Percentiles rank a stretch among this genome's conserved stretches.
Conservation (phyloP, 371 early-diverging fungal species). For the Sporodiniella umbellata region DNA sequence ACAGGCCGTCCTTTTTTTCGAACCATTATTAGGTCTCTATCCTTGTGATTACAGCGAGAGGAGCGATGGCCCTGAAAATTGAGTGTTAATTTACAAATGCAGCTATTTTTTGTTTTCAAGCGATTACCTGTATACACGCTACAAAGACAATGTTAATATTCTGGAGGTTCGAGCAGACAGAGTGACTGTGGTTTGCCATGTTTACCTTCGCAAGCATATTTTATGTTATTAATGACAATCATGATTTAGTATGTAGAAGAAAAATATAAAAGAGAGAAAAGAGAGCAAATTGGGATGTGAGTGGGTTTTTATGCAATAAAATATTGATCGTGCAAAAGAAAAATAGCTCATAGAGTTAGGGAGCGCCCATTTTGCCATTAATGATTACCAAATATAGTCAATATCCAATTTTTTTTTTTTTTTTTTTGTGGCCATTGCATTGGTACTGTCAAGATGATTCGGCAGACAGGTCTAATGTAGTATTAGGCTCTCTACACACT, state of each 20-base stretch:
- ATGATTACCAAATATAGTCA: neutral
- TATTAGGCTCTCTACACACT: too few relatives aligned
- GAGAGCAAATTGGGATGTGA: neutral
- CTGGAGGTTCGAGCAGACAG: neutral
- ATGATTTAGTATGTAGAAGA: neutral
- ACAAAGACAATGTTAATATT: neutral
- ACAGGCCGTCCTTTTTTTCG: slow-evolving; percentile 5
- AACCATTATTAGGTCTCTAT: neutral
- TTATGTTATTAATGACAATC: slow-evolving; percentile 4
- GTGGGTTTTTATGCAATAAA: neutral
- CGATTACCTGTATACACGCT: slow-evolving; percentile 5
- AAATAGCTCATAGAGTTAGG: neutral
- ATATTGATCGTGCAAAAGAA: neutral
- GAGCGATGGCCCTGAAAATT: slow-evolving; percentile 7
- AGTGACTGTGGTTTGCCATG: neutral
- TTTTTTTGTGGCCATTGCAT: too few relatives aligned
- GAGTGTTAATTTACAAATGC: neutral
- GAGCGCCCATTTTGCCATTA: neutral
- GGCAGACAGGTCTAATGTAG: too few relatives aligned
- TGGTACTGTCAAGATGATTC: too few relatives aligned
- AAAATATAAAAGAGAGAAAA: neutral
- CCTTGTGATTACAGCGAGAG: slow-evolving; percentile 3
- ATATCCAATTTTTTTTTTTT: too few relatives aligned
- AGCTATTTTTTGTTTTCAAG: neutral
- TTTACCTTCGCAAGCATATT: slow-evolving; percentile 9